Evolutionary conservation across 352 stramenopile species (phyloP).

Genomic region (Phytophthora foliorum): DNA sequence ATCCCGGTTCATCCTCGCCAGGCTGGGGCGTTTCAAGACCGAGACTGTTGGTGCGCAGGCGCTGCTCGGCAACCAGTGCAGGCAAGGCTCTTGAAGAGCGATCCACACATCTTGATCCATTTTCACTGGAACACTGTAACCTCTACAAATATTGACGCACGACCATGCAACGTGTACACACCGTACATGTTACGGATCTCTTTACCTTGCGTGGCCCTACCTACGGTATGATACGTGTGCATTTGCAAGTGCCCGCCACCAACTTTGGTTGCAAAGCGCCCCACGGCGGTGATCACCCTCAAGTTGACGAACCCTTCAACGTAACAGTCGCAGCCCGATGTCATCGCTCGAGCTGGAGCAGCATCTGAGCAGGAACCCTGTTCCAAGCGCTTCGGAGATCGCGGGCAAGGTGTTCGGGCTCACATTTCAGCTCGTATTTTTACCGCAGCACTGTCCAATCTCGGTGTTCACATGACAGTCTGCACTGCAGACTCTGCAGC

Average conservation of each 20-base stretch:
- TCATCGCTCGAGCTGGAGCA: background rate
- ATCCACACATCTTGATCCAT: constrained; percentile 22
- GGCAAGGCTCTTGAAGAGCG: constrained; percentile 13
- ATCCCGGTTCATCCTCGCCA: constrained; percentile 24
- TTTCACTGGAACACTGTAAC: constrained; percentile 23
- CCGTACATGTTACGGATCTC: background rate
- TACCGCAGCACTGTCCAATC: constrained; percentile 34
- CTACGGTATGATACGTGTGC: too few relatives aligned
- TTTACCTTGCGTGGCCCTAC: background rate
- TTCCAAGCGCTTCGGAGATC: background rate
- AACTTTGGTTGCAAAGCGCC: background rate
- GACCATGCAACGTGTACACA: background rate
- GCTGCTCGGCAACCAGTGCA: background rate
- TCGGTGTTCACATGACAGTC: constrained; percentile 4
- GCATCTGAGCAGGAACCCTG: background rate
- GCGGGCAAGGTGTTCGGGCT: background rate
- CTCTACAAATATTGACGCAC: background rate
- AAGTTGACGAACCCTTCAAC: background rate
- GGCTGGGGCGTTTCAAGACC: background rate
- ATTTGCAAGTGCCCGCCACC: background rate
- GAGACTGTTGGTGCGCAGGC: background rate
- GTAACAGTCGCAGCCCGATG: constrained; percentile 2
- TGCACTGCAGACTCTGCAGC: too few relatives aligned
- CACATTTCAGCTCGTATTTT: constrained; percentile 26
- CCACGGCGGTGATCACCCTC: too few relatives aligned